A percentile compares a stretch with the other conserved stretches of the same genome.
Conservation (phyloP, 176 grass and related monocot genomes). For the Zoysia japonica region DNA sequence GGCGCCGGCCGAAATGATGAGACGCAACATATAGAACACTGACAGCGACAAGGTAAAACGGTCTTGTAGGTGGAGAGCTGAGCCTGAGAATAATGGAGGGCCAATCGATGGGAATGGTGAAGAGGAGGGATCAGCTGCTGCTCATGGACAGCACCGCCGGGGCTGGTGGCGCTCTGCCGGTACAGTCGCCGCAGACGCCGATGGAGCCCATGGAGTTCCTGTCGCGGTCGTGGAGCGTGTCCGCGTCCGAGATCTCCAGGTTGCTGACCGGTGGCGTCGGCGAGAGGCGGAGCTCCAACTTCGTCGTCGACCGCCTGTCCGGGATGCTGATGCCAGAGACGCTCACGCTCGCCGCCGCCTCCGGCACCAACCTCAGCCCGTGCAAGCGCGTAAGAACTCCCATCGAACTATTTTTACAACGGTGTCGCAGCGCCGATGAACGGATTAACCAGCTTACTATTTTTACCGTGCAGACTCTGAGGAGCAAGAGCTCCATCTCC, state of each 20-base stretch:
- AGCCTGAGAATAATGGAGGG: slow-evolving; percentile 33
- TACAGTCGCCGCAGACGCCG: slow-evolving; percentile 50
- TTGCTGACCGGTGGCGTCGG: slow-evolving; percentile 38
- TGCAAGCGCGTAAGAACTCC: slow-evolving; percentile 55
- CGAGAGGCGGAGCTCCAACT: slow-evolving; percentile 62
- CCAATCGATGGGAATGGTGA: slow-evolving; percentile 47
- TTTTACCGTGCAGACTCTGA: slow-evolving; percentile 43
- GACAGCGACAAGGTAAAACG: background rate
- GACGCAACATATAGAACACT: background rate
- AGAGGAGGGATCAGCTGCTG: slow-evolving; percentile 57
- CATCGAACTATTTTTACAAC: background rate
- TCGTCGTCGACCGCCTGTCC: slow-evolving; percentile 64
- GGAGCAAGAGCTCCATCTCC: slow-evolving; percentile 53
- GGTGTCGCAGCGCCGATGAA: background rate
- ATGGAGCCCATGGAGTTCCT: slow-evolving; percentile 80
- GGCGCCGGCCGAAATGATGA: background rate
- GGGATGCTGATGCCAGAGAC: slow-evolving; percentile 63
- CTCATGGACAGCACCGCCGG: slow-evolving; percentile 39
- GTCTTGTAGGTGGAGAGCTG: too few species aligned
- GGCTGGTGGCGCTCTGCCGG: background rate
- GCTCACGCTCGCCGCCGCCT: slow-evolving; percentile 54
- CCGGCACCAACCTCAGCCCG: slow-evolving; percentile 36
- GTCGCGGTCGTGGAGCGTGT: slow-evolving; percentile 69
- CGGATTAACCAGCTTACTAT: background rate
- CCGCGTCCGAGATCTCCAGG: slow-evolving; percentile 65